Evolutionary conservation across 306 rosid genomes (phyloP), one percentile per base, ranked within the genome.

Genomic region (Casuarina glauca): DNA sequence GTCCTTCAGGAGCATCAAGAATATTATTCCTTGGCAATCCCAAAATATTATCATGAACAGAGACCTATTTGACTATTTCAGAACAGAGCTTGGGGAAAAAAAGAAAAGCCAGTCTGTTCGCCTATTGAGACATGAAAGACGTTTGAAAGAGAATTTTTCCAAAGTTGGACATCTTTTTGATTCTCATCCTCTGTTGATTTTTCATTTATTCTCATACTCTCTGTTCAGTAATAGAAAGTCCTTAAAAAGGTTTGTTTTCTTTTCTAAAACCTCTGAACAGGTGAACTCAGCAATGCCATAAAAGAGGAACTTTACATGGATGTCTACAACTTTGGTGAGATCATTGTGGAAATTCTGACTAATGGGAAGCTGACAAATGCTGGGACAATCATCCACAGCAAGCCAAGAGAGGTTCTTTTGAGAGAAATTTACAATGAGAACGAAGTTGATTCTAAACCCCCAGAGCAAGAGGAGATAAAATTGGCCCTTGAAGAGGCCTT

Each of bases 311-410:
- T 95, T 70, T 69, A 86, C 83, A 80, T 74, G 75, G 97, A 93
- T 62, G 77, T 93, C 73, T 90, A 84, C 88, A 88, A 81, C 81
- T 91, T 89, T 10, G 97, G 97, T 62, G 97, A 88, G 87, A 86
- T 86, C 63, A 45, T 81, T 74, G 89, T 91, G 70, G 96, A 92
- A 82, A 89, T 93, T 66, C 42, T 92, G 78, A 86, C 88, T 0
- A 82, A 87, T 4, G 89, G 96, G 78, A 88, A 86, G 82, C 80
- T 89, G 83, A 86, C 77, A 55, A 86, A 74, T 75, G 90, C 88
- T 19, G 91, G 83, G 81, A 70, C 83, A 39, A 84, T 82, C 91
- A 74, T 84, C 45, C 89, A 86, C 73, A 86, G 48, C 91, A 89
- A 85, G 76, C 87, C 91, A 3, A 76, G 48, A 69, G 93, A 95